Conservation (phyloP, 2,329 filamentous ascomycete species). For the Fusarium irregulare region DNA sequence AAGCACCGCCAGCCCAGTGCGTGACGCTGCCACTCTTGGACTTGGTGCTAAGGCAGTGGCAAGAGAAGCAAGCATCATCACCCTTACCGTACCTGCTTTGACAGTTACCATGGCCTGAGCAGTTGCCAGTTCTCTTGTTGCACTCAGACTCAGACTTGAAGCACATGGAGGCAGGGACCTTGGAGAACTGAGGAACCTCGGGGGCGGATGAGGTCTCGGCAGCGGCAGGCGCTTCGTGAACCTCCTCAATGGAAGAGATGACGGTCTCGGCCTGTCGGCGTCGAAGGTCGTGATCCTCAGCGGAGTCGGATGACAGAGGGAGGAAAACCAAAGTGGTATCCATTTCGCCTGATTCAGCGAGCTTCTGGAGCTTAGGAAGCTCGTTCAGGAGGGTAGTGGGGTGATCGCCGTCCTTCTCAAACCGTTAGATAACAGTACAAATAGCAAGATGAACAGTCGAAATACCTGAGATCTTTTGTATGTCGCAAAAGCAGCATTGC, state of each 20-base stretch:
- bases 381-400: slow-evolving; percentile 58
- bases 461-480: slow-evolving; percentile 59
- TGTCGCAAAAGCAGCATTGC: slow-evolving; percentile 56
- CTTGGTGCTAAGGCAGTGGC: slow-evolving; percentile 74
- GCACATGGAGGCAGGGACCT: slow-evolving; percentile 72
- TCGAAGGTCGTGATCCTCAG: slow-evolving; percentile 57
- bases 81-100: slow-evolving; percentile 69
- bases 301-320: slow-evolving; percentile 57
- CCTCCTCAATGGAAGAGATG: slow-evolving; percentile 53
- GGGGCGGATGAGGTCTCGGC: slow-evolving; percentile 41
- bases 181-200: slow-evolving; percentile 51
- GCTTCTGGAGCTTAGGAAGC: slow-evolving; percentile 58
- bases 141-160: slow-evolving; percentile 78
- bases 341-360: slow-evolving; percentile 62
- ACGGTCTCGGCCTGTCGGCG: slow-evolving; percentile 62
- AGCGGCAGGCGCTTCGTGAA: slow-evolving; percentile 29
- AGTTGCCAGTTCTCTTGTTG: slow-evolving; percentile 76
- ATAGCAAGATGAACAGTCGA: not conserved
- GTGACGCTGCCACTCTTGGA: slow-evolving; percentile 70
- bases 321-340: slow-evolving; percentile 69
- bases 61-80: slow-evolving; percentile 76
- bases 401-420: slow-evolving; percentile 53
- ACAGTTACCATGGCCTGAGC: slow-evolving; percentile 85
- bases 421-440: slow-evolving; percentile 37
- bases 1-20: slow-evolving; percentile 86